phyloP scores from a whole-genome alignment of 331 rosid species.

The Dryas integrifolia region DNA sequence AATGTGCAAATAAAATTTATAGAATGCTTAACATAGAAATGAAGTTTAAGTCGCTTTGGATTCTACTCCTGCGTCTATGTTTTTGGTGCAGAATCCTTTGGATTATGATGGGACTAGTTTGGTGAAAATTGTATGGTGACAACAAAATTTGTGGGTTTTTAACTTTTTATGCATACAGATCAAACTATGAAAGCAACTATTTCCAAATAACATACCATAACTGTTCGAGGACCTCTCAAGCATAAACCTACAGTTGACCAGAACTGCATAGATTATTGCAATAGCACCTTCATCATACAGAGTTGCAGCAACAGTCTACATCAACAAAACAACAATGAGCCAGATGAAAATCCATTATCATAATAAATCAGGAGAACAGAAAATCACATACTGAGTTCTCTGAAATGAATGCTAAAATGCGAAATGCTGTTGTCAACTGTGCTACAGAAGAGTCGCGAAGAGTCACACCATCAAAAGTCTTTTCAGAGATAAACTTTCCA shows the following conservation, averaged over 20 bases:
- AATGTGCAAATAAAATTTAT: too few relatives aligned
- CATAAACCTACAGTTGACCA: conserved; percentile 88
- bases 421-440: conserved; percentile 89
- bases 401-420: conserved; percentile 92
- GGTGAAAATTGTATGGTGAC: not conserved
- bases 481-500: conserved; percentile 78
- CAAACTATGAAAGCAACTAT: not conserved
- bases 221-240: conserved; percentile 91
- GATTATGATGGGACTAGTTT: not conserved
- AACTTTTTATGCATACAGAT: not conserved
- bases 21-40: too few relatives aligned
- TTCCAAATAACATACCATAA: conserved; percentile 51
- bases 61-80: too few relatives aligned
- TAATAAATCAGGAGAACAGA: conserved; percentile 18
- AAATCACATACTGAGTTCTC: conserved; percentile 77
- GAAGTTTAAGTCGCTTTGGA: too few relatives aligned
- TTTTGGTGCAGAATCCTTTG: not conserved
- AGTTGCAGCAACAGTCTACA: conserved; percentile 76
- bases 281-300: conserved; percentile 93
- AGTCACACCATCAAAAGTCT: conserved; percentile 84
- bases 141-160: not conserved
- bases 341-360: conserved; percentile 22
- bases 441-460: conserved; percentile 89
- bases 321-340: conserved; percentile 29
- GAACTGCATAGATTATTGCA: conserved; percentile 69